Evolutionary conservation across 345 rosid species (phyloP), one percentile per base, ranked within the genome.

Genomic region (Brassica carinata): DNA sequence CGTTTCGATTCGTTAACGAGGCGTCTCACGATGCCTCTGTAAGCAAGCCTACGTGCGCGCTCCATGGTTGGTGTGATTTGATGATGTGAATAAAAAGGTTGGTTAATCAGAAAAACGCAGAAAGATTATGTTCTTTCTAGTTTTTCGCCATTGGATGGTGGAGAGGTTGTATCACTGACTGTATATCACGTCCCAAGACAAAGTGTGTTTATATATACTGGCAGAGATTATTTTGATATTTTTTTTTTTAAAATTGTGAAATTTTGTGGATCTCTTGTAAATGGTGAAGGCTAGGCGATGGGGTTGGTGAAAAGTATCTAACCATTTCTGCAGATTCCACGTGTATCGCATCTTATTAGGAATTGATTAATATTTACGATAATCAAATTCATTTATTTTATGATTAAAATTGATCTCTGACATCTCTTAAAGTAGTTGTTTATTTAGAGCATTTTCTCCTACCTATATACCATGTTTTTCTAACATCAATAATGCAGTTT

Each of bases 41-140:
- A 92, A 3, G 97, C 95, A 63, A 93, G 81, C 81, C 86, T 79
- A 92, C 99, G 87, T 63, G 98, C 98, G 17, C 98, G 95, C 83
- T 94, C 99, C 99, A 94, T 94, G 74, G 43, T 19, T 19, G 23
- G 23, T 19, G 23, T 43, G 26, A 74, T 31, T 31, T 38, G 45
- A 9, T 8, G 43, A 38, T 38, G n/a, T n/a, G n/a, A n/a, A n/a
- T n/a, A n/a, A n/a, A n/a, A n/a, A n/a, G n/a, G n/a, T n/a, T n/a
- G n/a, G n/a, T n/a, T n/a, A n/a, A 23, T 30, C 1, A 40, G 48
- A 40, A 67, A 40, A 67, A 68, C 0, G 77, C n/a, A 61, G 64
- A 71, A 69, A 53, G 76, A 64, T 62, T 65, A 0, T 5, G 57
- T 3, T 2, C 5, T 59, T 30, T 45, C 72, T 81, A 77, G 61